Conservation (phyloP, 2,329 filamentous ascomycete genomes). For the Fusarium aywerte region DNA sequence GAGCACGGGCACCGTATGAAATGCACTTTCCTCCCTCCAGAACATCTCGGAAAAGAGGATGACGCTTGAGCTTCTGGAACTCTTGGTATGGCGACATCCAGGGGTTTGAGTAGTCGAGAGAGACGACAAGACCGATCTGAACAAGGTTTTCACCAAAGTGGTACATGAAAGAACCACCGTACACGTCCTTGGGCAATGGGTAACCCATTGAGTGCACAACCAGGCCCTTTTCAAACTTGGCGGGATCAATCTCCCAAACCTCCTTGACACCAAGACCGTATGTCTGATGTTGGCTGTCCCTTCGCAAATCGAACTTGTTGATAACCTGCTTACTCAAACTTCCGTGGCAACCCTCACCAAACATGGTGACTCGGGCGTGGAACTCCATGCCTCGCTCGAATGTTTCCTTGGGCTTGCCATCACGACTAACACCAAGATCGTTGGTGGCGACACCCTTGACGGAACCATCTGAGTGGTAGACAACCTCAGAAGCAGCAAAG, state of each 20-base stretch:
- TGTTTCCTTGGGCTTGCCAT: conserved; percentile 85
- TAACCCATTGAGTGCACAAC: conserved; percentile 94
- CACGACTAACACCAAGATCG: conserved; percentile 84
- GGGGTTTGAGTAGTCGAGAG: conserved; percentile 94
- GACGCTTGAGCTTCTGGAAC: conserved; percentile 98
- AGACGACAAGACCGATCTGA: conserved; percentile 88
- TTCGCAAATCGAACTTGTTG: conserved; percentile 90
- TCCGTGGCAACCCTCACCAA: conserved; percentile 95
- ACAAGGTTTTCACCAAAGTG: conserved; percentile 99
- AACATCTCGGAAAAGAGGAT: conserved; percentile 86
- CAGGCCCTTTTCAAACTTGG: conserved; percentile 88
- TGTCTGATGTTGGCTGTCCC: conserved; percentile 92
- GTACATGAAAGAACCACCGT: conserved; percentile 99
- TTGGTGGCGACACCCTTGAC: conserved; percentile 97
- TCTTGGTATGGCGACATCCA: conserved; percentile 96
- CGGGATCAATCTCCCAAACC: conserved; percentile 94
- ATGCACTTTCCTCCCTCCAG: conserved; percentile 98
- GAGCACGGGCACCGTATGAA: conserved; percentile 90
- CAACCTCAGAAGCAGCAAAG: conserved; percentile 91
- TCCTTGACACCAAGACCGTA: conserved; percentile 96
- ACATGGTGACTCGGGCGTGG: conserved; percentile 88
- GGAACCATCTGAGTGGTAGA: conserved; percentile 87
- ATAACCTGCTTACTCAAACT: conserved; percentile 94
- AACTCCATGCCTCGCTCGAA: conserved; percentile 99
- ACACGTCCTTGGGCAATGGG: conserved; percentile 86